Conservation (phyloP, 768 basidiomycete species). For the Boletus rex-veris region DNA sequence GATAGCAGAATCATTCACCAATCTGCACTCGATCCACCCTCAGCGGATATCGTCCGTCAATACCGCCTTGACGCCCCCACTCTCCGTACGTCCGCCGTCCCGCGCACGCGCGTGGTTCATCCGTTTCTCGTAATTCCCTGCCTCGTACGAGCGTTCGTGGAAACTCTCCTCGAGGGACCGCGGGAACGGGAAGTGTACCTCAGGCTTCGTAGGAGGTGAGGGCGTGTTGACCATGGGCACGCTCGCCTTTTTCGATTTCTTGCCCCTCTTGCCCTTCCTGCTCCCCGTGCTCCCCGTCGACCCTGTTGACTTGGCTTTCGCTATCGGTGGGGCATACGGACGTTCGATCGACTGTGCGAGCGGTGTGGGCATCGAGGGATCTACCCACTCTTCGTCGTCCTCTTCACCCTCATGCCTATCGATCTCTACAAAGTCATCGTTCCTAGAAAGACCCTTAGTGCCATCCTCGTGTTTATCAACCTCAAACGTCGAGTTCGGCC, state of each 20-base stretch:
- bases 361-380: conserved; percentile 51
- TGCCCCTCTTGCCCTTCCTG: conserved; percentile 33
- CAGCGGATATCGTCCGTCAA: conserved; percentile 40
- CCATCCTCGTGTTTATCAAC: conserved; percentile 20
- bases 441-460: conserved; percentile 26
- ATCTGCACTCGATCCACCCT: conserved; percentile 7
- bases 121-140: conserved; percentile 39
- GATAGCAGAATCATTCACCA: conserved; percentile 12
- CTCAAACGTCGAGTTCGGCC: conserved; percentile 39
- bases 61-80: conserved; percentile 79
- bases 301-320: conserved; percentile 25
- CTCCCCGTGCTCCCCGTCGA: conserved; percentile 25
- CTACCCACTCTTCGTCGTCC: conserved; percentile 62
- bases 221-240: conserved; percentile 41
- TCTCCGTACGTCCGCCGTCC: conserved; percentile 81
- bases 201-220: conserved; percentile 24
- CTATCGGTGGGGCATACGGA: conserved; percentile 27
- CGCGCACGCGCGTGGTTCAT: conserved; percentile 74
- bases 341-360: conserved; percentile 24
- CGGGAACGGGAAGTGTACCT: conserved; percentile 63
- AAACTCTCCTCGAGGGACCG: conserved; percentile 43
- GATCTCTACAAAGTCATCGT: conserved; percentile 28
- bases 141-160: conserved; percentile 22
- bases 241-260: conserved; percentile 34
- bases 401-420: conserved; percentile 31